Conservation (phyloP, 345 rosid genomes). For the Sapria himalayana region DNA sequence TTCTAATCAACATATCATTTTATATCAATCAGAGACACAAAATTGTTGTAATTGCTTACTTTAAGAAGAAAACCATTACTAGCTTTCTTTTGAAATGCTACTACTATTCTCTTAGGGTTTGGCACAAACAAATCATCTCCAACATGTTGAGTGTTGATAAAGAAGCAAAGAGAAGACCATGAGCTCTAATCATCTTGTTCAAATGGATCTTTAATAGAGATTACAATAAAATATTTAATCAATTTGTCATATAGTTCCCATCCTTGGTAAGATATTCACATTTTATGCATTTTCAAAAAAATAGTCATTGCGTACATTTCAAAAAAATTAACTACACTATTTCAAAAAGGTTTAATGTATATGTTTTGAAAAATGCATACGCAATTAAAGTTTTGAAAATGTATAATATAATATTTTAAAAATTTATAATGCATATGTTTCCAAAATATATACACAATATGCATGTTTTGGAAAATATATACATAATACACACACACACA, state of each 20-base stretch:
- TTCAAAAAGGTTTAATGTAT: no score
- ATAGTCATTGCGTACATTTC: no score
- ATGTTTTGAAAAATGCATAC: no score
- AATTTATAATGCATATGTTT: no score
- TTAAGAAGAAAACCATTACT: constrained; percentile 84
- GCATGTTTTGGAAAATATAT: no score
- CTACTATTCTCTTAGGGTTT: constrained; percentile 81
- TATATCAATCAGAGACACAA: not conserved
- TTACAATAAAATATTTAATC: constrained; percentile 69
- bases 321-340: no score
- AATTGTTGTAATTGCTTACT: constrained; percentile 17
- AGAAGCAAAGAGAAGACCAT: constrained; percentile 72
- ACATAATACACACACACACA: no score
- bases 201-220: constrained; percentile 89
- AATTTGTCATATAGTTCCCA: constrained; percentile 75
- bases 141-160: constrained; percentile 71
- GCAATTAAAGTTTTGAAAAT: no score
- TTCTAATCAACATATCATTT: no score
- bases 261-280: constrained; percentile 76
- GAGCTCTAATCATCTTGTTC: constrained; percentile 98
- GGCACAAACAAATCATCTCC: constrained; percentile 96
- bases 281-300: no score
- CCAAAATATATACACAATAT: no score
- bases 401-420: no score
- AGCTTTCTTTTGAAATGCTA: constrained; percentile 72